phyloP scores from a whole-genome alignment of 768 basidiomycete species.

The Baorangia bicolor region DNA sequence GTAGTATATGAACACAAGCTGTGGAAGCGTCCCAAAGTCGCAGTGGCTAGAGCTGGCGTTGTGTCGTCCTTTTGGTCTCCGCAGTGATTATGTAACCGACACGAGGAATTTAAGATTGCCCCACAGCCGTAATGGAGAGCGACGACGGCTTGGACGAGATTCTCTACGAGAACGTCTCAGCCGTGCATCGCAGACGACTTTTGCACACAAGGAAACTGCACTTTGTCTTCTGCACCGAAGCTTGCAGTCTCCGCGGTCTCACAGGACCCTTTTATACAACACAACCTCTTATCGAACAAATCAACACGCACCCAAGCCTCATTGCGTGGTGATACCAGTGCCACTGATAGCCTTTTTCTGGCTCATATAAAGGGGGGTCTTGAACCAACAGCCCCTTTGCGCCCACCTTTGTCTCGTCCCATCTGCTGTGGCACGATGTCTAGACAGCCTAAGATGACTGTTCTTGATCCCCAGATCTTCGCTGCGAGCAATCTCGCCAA shows the following conservation, averaged over 20 bases:
- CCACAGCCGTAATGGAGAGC: neutral
- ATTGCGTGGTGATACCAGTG: neutral
- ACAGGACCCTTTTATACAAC: neutral
- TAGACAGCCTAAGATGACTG: neutral
- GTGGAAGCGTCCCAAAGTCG: neutral
- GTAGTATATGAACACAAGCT: neutral
- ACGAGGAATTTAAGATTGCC: neutral
- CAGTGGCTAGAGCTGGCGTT: neutral
- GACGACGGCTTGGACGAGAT: neutral
- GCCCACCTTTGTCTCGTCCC: neutral
- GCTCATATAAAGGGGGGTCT: neutral
- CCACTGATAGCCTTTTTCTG: neutral
- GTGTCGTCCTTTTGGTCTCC: slow-evolving; percentile 15
- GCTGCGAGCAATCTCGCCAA: slow-evolving; percentile 16
- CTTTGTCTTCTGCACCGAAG: neutral
- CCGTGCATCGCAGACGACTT: too few species aligned
- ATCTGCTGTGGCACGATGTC: neutral
- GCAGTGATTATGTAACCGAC: slow-evolving; percentile 21
- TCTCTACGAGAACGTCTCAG: neutral
- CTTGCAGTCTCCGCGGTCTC: neutral
- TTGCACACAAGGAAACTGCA: neutral
- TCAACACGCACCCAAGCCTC: neutral
- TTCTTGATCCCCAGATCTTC: slow-evolving; percentile 20
- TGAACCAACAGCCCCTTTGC: neutral
- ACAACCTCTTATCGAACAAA: neutral